Evolutionary conservation across 2,329 filamentous ascomycete genomes (phyloP), one percentile per base, ranked within the genome.

Genomic region (Stenocarpella maydis): DNA sequence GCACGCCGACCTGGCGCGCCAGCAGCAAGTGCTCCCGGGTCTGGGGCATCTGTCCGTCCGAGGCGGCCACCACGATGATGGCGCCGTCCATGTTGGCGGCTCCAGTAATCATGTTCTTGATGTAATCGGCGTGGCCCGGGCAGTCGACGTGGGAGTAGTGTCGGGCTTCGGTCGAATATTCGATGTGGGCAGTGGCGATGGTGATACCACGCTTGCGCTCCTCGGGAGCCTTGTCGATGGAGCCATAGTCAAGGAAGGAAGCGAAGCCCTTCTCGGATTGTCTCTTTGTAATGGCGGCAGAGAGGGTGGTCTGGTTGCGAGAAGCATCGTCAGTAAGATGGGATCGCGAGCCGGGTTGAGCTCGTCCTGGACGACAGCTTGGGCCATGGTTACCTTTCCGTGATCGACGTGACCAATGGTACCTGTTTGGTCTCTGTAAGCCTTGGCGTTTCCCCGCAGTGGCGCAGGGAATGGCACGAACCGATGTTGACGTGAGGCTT

Each of bases 61-160:
- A 97, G 76, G 96, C 96, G 76, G 97, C 97, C 77, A 99, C 97
- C 75, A 99, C 96, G 78, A 99, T 98, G 80, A 99, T 95, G 78
- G 96, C 95, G 78, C 96, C 96, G 78, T 99, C 96, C 96, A 99
- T 99, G 87, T 94, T 97, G 78, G 97, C 95, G 73, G 96, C 95
- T 90, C 96, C 96, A 75, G 96, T 99, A 83, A 99, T 99, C 96
- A 99, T 99, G 91, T 99, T 99, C 90, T 99, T 99, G 87, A 99
- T 98, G 88, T 99, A 99, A 94, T 99, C 96, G 84, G 96, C 96
- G 91, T 99, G 96, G 84, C 96, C 96, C 70, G 96, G 96, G 85
- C 96, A 99, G 89, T 99, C 96, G 86, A 99, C 96, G 89, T 99
- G 96, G 78, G 96, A 96, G 86, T 99, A 99, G 87, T 99, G 96